phyloP scores from a whole-genome alignment of 495 filamentous ascomycete species.

The Penicillium lividum region DNA sequence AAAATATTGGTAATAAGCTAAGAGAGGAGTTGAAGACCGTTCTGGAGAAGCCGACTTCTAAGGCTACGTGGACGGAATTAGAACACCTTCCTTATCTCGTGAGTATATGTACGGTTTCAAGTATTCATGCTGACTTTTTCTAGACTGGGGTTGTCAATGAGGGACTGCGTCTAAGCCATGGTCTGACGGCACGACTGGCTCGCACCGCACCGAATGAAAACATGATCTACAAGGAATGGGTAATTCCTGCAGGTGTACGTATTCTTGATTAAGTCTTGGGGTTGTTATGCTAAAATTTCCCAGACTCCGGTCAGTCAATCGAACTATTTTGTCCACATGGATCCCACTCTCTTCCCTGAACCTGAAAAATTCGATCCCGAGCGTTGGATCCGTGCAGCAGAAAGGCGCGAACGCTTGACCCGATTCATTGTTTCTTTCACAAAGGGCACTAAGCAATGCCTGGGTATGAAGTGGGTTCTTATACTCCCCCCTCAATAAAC shows the following conservation, averaged over 20 bases:
- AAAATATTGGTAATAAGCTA: constrained; percentile 18
- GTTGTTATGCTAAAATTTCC: constrained; percentile 32
- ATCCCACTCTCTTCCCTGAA: constrained; percentile 10
- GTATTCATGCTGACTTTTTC: constrained; percentile 12
- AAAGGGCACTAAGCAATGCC: constrained; percentile 9
- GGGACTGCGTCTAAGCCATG: constrained; percentile 8
- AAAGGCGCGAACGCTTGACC: background rate
- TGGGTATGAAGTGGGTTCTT: constrained; percentile 12
- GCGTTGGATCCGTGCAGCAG: constrained; percentile 7
- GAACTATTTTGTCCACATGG: constrained; percentile 13
- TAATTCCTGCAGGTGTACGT: constrained; percentile 16
- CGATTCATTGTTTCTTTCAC: constrained; percentile 8
- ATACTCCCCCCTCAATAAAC: background rate
- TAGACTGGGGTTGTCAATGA: constrained; percentile 14
- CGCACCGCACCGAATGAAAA: constrained; percentile 11
- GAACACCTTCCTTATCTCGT: constrained; percentile 51
- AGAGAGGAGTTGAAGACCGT: constrained; percentile 28
- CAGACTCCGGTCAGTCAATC: constrained; percentile 13
- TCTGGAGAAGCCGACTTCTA: constrained; percentile 22
- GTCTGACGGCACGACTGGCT: constrained; percentile 3
- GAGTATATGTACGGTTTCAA: constrained; percentile 9
- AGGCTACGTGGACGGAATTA: constrained; percentile 26
- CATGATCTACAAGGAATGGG: constrained; percentile 8
- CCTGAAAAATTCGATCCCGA: constrained; percentile 14
- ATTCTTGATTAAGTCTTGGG: constrained; percentile 1